Percentiles rank a stretch among this genome's conserved stretches.
Conservation (phyloP, 805 yeast species). For the Phaffomyces opuntiae region DNA sequence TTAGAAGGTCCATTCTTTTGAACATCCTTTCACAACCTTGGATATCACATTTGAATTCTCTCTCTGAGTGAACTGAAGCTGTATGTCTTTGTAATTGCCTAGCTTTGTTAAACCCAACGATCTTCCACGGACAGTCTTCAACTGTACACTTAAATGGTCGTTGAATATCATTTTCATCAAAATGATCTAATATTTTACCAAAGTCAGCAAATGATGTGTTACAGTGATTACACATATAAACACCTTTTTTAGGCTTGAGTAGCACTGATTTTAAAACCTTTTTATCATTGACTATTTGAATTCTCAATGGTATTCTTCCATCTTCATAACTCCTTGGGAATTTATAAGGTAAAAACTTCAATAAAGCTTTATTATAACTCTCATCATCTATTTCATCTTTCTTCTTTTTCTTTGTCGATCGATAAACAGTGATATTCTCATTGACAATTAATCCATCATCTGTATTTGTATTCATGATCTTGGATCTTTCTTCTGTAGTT, state of each 20-base stretch:
- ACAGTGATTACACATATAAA: slow-evolving; percentile 33
- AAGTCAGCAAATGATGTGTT: slow-evolving; percentile 24
- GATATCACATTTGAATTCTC: slow-evolving; percentile 65
- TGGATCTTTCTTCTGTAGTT: not conserved
- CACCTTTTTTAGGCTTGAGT: slow-evolving; percentile 29
- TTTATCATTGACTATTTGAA: slow-evolving; percentile 27
- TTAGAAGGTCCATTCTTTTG: slow-evolving; percentile 30
- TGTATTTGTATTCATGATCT: not conserved
- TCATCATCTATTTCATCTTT: not conserved
- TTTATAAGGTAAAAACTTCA: slow-evolving; percentile 18
- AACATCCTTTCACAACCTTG: slow-evolving; percentile 66
- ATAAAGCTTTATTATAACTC: slow-evolving; percentile 2
- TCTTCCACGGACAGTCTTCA: slow-evolving; percentile 33
- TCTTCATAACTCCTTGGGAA: slow-evolving; percentile 21
- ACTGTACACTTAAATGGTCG: slow-evolving; percentile 30
- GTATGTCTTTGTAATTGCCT: slow-evolving; percentile 31
- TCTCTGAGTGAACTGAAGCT: slow-evolving; percentile 21
- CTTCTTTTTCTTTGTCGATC: not conserved
- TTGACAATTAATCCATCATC: not conserved
- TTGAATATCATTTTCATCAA: slow-evolving; percentile 25
- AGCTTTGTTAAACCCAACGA: slow-evolving; percentile 32
- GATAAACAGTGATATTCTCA: not conserved
- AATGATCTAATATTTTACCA: slow-evolving; percentile 29
- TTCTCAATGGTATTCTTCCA: slow-evolving; percentile 20
- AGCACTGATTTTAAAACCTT: slow-evolving; percentile 22